Conservation (phyloP, 1,139 yeast genomes). For the Scheffersomyces stambukii region DNA sequence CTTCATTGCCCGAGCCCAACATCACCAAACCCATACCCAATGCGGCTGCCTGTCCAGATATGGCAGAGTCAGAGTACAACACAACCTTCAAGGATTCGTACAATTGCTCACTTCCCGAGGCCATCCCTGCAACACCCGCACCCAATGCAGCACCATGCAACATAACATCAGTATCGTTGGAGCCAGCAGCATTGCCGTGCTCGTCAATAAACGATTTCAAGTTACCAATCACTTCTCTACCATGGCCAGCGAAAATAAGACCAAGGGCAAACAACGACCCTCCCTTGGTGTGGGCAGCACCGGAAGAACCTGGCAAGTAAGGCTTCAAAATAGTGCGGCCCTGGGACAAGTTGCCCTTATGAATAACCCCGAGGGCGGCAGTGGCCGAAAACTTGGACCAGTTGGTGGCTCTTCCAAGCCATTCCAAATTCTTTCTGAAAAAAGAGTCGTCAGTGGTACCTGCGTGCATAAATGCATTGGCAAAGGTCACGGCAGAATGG, state of each 20-base stretch:
- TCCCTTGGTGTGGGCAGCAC: constrained; percentile 88
- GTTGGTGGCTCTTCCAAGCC: constrained; percentile 95
- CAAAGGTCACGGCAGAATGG: constrained; percentile 94
- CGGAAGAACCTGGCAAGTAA: constrained; percentile 80
- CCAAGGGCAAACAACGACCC: constrained; percentile 95
- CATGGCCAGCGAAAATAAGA: constrained; percentile 93
- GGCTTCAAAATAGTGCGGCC: constrained; percentile 88
- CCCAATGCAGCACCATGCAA: constrained; percentile 97
- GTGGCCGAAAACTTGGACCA: constrained; percentile 99
- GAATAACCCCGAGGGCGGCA: constrained; percentile 97
- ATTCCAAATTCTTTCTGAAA: constrained; percentile 84
- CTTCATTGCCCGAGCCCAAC: constrained; percentile 86
- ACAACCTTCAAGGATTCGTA: constrained; percentile 85
- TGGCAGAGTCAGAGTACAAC: constrained; percentile 84
- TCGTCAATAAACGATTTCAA: constrained; percentile 72
- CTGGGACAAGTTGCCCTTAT: constrained; percentile 88
- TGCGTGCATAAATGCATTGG: constrained; percentile 92
- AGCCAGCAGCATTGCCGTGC: constrained; percentile 61
- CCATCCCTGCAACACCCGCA: constrained; percentile 97
- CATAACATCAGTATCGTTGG: constrained; percentile 77
- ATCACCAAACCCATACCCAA: constrained; percentile 93
- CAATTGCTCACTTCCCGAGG: constrained; percentile 66
- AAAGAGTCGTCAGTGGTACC: constrained; percentile 97
- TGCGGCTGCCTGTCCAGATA: constrained; percentile 97
- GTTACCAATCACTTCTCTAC: constrained; percentile 80